Conservation (phyloP, 345 rosid genomes). For the Balakata baccata region DNA sequence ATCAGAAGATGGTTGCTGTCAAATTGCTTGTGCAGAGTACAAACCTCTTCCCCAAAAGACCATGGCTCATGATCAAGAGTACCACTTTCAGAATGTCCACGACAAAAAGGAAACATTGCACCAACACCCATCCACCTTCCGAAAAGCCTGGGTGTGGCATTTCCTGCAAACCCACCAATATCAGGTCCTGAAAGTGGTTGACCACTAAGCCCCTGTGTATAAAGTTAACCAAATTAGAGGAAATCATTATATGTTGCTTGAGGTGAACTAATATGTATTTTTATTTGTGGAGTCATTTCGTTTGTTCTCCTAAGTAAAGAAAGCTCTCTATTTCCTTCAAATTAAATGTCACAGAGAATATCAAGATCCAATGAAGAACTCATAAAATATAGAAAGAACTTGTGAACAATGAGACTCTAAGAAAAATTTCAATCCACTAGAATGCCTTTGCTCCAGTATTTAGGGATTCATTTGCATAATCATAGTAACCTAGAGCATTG, state of each 20-base stretch:
- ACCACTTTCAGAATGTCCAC: conserved; percentile 72
- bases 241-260: not conserved
- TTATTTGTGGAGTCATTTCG: not conserved
- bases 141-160: conserved; percentile 80
- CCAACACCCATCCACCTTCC: conserved; percentile 97
- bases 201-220: conserved; percentile 79
- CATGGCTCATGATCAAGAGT: conserved; percentile 88
- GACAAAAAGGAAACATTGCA: conserved; percentile 90
- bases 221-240: conserved; percentile 14
- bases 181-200: conserved; percentile 96
- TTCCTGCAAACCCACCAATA: conserved; percentile 91
- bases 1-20: not conserved
- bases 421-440: not conserved
- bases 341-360: not conserved
- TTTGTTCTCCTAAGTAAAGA: not conserved
- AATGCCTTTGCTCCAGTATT: not conserved
- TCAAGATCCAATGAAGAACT: not conserved
- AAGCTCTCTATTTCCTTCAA: not conserved
- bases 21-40: conserved; percentile 17
- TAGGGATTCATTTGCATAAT: not conserved
- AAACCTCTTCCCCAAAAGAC: conserved; percentile 95
- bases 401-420: not conserved
- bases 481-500: not conserved
- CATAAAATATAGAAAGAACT: not conserved
- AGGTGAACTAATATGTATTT: not conserved